Evolutionary conservation across 352 stramenopile genomes (phyloP).

Genomic region (Phytophthora pini): DNA sequence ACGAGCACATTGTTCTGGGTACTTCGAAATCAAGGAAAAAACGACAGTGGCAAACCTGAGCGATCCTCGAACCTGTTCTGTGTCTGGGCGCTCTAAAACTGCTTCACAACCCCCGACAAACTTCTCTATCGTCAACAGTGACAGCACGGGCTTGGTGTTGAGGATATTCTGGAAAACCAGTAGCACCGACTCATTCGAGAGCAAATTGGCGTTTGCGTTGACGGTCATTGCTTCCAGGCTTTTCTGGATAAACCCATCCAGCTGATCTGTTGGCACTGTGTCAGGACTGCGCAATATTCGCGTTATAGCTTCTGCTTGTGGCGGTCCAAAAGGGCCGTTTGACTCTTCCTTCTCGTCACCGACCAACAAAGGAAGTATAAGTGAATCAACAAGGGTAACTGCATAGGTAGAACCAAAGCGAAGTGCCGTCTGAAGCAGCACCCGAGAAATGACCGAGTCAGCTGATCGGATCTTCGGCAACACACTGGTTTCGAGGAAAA

Average conservation of each 20-base stretch:
- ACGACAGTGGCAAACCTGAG: slow-evolving; percentile 73
- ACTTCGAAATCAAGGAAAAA: slow-evolving; percentile 73
- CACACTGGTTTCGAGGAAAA: slow-evolving; percentile 66
- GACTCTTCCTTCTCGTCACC: slow-evolving; percentile 8
- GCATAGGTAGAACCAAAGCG: slow-evolving; percentile 60
- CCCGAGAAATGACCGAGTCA: slow-evolving; percentile 74
- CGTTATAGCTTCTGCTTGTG: slow-evolving; percentile 75
- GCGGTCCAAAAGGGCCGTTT: slow-evolving; percentile 34
- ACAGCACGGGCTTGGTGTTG: slow-evolving; percentile 62
- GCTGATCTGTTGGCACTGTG: slow-evolving; percentile 49
- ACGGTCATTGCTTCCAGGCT: slow-evolving; percentile 20
- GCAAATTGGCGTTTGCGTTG: slow-evolving; percentile 23
- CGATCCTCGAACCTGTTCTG: slow-evolving; percentile 40
- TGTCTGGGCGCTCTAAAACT: slow-evolving; percentile 44
- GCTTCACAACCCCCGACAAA: slow-evolving; percentile 54
- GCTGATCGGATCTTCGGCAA: slow-evolving; percentile 63
- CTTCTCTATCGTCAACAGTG: slow-evolving; percentile 49
- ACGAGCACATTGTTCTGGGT: slow-evolving; percentile 49
- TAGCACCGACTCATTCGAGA: slow-evolving; percentile 70
- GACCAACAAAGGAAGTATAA: slow-evolving; percentile 63
- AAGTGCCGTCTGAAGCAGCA: slow-evolving; percentile 67
- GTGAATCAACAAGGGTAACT: slow-evolving; percentile 49
- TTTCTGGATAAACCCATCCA: slow-evolving; percentile 57
- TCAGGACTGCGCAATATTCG: slow-evolving; percentile 63
- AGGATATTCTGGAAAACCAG: slow-evolving; percentile 81